Conservation (phyloP, 768 basidiomycete species). For the Termitomyces sp. region DNA sequence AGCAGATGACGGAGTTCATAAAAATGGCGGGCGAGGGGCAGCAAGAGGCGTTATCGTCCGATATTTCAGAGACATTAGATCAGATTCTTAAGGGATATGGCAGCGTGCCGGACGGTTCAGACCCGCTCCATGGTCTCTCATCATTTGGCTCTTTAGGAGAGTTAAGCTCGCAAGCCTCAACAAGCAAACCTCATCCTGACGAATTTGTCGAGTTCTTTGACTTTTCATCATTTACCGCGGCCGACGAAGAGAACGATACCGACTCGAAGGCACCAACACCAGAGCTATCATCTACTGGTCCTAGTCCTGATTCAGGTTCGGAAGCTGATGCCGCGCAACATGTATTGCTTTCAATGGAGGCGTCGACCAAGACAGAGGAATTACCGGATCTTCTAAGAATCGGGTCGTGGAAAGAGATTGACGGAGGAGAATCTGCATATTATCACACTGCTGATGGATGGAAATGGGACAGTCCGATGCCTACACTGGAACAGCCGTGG, state of each 20-base stretch:
- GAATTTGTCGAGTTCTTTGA: slow-evolving; percentile 64
- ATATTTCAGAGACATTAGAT: slow-evolving; percentile 57
- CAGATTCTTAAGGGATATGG: slow-evolving; percentile 56
- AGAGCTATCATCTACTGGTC: slow-evolving; percentile 72
- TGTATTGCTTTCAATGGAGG: slow-evolving; percentile 37
- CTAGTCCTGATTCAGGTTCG: slow-evolving; percentile 69
- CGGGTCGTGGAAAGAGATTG: slow-evolving; percentile 62
- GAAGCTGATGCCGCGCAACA: slow-evolving; percentile 50
- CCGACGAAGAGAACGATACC: slow-evolving; percentile 50
- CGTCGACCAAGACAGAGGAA: slow-evolving; percentile 46
- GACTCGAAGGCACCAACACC: slow-evolving; percentile 69
- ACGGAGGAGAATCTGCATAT: slow-evolving; percentile 70
- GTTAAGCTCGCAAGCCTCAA: slow-evolving; percentile 21
- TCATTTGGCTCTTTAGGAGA: slow-evolving; percentile 27
- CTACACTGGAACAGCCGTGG: slow-evolving; percentile 63
- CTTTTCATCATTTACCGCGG: slow-evolving; percentile 53
- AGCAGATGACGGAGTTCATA: slow-evolving; percentile 58
- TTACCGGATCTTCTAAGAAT: slow-evolving; percentile 48
- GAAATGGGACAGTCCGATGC: slow-evolving; percentile 74
- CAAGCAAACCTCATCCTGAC: slow-evolving; percentile 26
- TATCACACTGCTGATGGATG: slow-evolving; percentile 49
- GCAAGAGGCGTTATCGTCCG: slow-evolving; percentile 35
- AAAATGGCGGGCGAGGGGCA: slow-evolving; percentile 44
- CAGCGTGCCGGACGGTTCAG: slow-evolving; percentile 31
- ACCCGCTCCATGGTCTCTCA: slow-evolving; percentile 28